Percentiles rank a stretch among this genome's conserved stretches.
Conservation (phyloP, 2,329 filamentous ascomycete species). For the Lachnellula cervina region DNA sequence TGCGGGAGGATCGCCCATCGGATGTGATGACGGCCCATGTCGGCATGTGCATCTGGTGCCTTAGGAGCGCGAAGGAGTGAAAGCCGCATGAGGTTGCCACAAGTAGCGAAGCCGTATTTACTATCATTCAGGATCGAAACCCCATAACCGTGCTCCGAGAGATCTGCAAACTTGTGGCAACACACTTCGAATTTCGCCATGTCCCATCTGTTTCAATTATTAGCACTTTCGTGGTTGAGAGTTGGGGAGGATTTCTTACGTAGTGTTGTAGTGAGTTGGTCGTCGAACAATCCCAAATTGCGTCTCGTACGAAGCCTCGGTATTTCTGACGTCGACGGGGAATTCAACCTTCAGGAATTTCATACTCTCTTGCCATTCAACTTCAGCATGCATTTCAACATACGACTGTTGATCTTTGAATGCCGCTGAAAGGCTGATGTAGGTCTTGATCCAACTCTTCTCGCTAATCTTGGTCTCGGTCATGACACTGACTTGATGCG, state of each 20-base stretch:
- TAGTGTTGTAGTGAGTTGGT: constrained; percentile 97
- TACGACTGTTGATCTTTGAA: constrained; percentile 60
- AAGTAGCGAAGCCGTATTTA: constrained; percentile 93
- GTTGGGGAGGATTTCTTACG: constrained; percentile 38
- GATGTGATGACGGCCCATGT: constrained; percentile 86
- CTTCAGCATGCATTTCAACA: constrained; percentile 75
- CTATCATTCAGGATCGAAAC: constrained; percentile 92
- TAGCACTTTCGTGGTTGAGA: constrained; percentile 16
- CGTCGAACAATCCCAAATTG: constrained; percentile 85
- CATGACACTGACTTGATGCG: constrained; percentile 73
- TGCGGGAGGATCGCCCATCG: constrained; percentile 91
- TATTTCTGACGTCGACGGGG: constrained; percentile 85
- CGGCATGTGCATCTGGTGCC: constrained; percentile 86
- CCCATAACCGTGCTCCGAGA: constrained; percentile 83
- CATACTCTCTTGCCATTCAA: constrained; percentile 97
- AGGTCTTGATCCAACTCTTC: constrained; percentile 79
- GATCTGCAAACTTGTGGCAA: constrained; percentile 89
- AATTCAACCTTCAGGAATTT: constrained; percentile 99
- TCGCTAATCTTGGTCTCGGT: constrained; percentile 86
- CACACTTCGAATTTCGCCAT: constrained; percentile 98
- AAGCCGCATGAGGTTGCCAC: constrained; percentile 83
- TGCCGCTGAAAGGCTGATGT: constrained; percentile 71
- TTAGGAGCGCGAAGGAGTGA: constrained; percentile 84
- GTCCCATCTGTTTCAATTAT: constrained; percentile 60
- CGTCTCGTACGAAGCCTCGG: constrained; percentile 90